These are phyloP conservation scores for Piper betle DNA, from an alignment of 164 flowering plant genomes.

Conservation along the genomic window DNA sequence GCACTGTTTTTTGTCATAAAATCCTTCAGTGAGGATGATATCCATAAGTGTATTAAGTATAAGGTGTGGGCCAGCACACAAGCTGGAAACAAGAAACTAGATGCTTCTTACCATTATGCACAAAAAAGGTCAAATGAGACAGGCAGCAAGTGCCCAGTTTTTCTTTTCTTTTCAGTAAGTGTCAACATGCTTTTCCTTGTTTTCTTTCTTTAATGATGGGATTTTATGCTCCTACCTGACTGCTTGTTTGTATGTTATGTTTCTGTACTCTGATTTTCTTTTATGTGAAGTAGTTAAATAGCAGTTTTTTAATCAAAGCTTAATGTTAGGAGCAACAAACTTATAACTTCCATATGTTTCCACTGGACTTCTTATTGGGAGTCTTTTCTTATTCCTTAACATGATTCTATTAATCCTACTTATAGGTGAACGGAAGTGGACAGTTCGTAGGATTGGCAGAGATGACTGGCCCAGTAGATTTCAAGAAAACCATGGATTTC, in stretches of 20 bases:
- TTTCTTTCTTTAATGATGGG: neutral
- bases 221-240: neutral
- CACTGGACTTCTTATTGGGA: neutral
- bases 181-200: neutral
- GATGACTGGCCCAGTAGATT: slow-evolving; percentile 74
- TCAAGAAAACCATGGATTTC: slow-evolving; percentile 60
- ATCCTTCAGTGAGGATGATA: slow-evolving; percentile 73
- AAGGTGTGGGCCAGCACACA: slow-evolving; percentile 87
- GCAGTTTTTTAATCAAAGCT: neutral
- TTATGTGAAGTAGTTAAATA: neutral
- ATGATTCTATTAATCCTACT: neutral
- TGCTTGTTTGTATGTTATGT: neutral
- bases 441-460: slow-evolving; percentile 81
- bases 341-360: neutral
- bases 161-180: slow-evolving; percentile 73
- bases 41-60: slow-evolving; percentile 72
- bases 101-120: slow-evolving; percentile 59
- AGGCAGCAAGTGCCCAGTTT: slow-evolving; percentile 46
- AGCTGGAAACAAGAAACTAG: slow-evolving; percentile 67
- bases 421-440: slow-evolving; percentile 69
- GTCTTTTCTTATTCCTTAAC: neutral
- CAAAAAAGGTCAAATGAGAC: slow-evolving; percentile 23
- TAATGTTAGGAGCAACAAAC: too few relatives aligned
- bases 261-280: neutral
- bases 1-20: slow-evolving; percentile 81